phyloP scores from a whole-genome alignment of 305 asterid species.

The Ajuga reptans region DNA sequence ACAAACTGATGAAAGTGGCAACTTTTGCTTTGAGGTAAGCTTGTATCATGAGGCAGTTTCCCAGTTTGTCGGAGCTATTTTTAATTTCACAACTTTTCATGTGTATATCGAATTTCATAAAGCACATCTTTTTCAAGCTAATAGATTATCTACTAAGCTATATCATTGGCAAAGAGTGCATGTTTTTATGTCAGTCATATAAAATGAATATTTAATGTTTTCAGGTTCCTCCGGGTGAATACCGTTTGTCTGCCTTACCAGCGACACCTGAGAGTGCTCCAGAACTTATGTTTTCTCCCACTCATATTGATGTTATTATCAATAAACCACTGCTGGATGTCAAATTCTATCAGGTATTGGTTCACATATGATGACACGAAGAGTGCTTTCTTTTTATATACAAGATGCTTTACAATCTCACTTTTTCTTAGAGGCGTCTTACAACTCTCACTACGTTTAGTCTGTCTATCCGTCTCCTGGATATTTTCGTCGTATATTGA shows the following conservation, averaged over 20 bases:
- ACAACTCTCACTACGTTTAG: conserved; percentile 1
- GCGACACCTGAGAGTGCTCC: conserved; percentile 74
- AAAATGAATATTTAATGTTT: conserved; percentile 25
- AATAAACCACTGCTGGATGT: conserved; percentile 56
- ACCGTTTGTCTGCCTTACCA: conserved; percentile 85
- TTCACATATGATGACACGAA: conserved; percentile 9
- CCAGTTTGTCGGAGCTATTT: conserved; percentile 15
- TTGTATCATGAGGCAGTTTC: conserved; percentile 12
- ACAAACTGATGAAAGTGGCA: conserved; percentile 65
- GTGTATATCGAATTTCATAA: background rate
- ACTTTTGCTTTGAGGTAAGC: conserved; percentile 86
- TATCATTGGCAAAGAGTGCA: conserved; percentile 9
- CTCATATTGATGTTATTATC: conserved; percentile 57
- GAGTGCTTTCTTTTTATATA: conserved; percentile 13
- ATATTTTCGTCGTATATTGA: background rate
- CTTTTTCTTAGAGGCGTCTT: conserved; percentile 4
- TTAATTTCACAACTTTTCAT: background rate
- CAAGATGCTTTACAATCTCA: background rate
- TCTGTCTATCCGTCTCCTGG: background rate
- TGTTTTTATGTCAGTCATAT: conserved; percentile 17
- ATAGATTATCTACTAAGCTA: conserved; percentile 4
- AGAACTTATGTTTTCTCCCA: conserved; percentile 75
- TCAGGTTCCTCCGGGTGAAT: conserved; percentile 90
- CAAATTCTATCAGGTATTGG: conserved; percentile 71
- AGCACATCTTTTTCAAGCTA: conserved; percentile 3